A percentile compares a stretch with the other conserved stretches of the same genome.
Evolutionary conservation across 352 stramenopile genomes (phyloP).

Genomic region (Phytophthora quininea): DNA sequence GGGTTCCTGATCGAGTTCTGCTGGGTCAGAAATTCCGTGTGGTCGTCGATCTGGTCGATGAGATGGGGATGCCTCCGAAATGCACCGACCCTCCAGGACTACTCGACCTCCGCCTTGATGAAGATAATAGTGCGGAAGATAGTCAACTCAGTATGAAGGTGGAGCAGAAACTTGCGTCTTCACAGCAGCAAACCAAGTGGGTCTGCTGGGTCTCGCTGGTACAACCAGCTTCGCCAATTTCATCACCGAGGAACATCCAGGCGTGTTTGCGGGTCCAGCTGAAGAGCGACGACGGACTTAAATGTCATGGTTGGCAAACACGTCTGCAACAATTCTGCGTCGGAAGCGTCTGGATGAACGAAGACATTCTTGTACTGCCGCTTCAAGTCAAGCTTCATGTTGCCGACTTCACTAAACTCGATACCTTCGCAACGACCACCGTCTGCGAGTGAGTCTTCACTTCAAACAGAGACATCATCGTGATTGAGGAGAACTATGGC

Average conservation of each 20-base stretch:
- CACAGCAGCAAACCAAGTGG: constrained; percentile 16
- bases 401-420: background rate
- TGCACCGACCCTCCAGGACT: background rate
- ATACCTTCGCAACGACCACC: constrained; percentile 2
- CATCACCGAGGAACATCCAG: background rate
- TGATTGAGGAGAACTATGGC: constrained; percentile 68
- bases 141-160: constrained; percentile 12
- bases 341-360: constrained; percentile 35
- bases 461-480: background rate
- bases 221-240: too few relatives aligned
- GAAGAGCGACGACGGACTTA: background rate
- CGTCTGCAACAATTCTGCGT: constrained; percentile 39
- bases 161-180: background rate
- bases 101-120: constrained; percentile 7
- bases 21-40: constrained; percentile 39
- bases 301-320: constrained; percentile 4
- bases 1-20: constrained; percentile 27
- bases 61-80: constrained; percentile 48
- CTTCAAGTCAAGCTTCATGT: constrained; percentile 31
- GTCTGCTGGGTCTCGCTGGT: constrained; percentile 5
- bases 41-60: constrained; percentile 56
- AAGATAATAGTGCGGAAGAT: background rate
- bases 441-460: constrained; percentile 16
- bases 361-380: constrained; percentile 42
- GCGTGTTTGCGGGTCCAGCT: constrained; percentile 13